Evolutionary conservation across 2,329 filamentous ascomycete species (phyloP).

Genomic region (Epichloe sp.): DNA sequence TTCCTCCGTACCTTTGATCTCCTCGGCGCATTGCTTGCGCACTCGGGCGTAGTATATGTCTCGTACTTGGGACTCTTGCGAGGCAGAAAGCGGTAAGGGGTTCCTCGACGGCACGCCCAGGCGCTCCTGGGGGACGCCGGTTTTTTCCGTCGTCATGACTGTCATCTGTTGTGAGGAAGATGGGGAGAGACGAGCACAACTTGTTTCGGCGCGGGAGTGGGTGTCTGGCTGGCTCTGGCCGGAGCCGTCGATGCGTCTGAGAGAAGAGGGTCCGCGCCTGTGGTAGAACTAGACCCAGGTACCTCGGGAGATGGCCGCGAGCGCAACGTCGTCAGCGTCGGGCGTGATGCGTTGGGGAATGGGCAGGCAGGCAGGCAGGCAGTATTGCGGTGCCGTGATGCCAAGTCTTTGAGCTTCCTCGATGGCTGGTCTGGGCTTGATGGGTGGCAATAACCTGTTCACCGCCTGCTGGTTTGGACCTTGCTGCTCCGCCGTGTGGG

Average conservation of each 20-base stretch:
- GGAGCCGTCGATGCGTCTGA: too few species aligned
- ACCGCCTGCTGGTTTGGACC: background rate
- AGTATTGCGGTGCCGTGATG: background rate
- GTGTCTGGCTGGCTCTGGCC: background rate
- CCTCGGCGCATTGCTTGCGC: slow-evolving; percentile 57
- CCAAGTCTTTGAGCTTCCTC: background rate
- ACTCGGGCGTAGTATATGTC: slow-evolving; percentile 73
- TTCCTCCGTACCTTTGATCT: slow-evolving; percentile 56
- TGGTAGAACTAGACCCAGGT: too few species aligned
- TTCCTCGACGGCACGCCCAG: slow-evolving; percentile 50
- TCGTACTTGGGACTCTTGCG: slow-evolving; percentile 70
- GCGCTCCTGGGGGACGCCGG: slow-evolving; percentile 22
- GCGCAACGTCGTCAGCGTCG: too few species aligned
- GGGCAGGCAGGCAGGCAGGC: too few species aligned
- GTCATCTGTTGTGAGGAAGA: background rate
- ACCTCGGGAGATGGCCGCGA: too few species aligned
- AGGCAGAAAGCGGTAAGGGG: slow-evolving; percentile 69
- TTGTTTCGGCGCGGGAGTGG: too few species aligned
- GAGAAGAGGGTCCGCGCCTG: too few species aligned
- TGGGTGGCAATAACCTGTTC: background rate
- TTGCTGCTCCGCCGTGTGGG: too few species aligned
- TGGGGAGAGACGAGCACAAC: background rate
- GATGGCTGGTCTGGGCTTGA: background rate
- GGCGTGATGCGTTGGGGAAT: too few species aligned
- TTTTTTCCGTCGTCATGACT: slow-evolving; percentile 11